Conservation (phyloP, 2,329 filamentous ascomycete genomes). For the Xylariaceae sp. region DNA sequence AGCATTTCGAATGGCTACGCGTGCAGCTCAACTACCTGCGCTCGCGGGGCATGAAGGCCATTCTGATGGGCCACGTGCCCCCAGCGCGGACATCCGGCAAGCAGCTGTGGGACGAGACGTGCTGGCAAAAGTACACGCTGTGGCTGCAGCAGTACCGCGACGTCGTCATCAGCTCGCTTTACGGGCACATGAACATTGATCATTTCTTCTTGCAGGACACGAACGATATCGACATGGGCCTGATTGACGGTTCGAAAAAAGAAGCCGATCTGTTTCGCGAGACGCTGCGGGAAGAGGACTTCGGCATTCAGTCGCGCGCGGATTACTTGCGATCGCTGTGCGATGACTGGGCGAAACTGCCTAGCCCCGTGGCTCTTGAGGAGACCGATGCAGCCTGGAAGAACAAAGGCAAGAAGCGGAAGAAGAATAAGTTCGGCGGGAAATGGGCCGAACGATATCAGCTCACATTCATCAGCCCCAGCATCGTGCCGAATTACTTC, state of each 20-base stretch:
- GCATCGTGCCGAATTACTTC: conserved; percentile 88
- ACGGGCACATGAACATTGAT: conserved; percentile 97
- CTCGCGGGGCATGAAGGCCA: conserved; percentile 82
- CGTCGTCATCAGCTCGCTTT: conserved; percentile 72
- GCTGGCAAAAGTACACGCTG: conserved; percentile 95
- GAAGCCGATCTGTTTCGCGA: conserved; percentile 29
- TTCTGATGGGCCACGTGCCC: conserved; percentile 89
- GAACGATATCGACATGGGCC: conserved; percentile 62
- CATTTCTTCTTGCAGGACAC: conserved; percentile 93
- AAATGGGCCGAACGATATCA: conserved; percentile 81
- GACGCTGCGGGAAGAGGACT: conserved; percentile 44
- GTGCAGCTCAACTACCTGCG: conserved; percentile 82
- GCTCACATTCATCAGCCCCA: conserved; percentile 73
- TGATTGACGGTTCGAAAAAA: conserved; percentile 32
- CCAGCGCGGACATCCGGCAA: conserved; percentile 83
- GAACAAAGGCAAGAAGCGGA: conserved; percentile 43
- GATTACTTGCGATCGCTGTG: conserved; percentile 78
- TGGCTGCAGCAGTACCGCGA: conserved; percentile 91
- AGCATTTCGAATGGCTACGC: conserved; percentile 94
- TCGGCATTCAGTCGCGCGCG: conserved; percentile 61
- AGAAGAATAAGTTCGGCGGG: conserved; percentile 66
- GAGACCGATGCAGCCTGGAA: conserved; percentile 32
- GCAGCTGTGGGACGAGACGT: conserved; percentile 89
- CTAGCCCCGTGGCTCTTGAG: conserved; percentile 41
- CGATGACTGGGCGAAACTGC: conserved; percentile 70